phyloP scores from a whole-genome alignment of 2,329 filamentous ascomycete species.

The Seiridium unicorne region DNA sequence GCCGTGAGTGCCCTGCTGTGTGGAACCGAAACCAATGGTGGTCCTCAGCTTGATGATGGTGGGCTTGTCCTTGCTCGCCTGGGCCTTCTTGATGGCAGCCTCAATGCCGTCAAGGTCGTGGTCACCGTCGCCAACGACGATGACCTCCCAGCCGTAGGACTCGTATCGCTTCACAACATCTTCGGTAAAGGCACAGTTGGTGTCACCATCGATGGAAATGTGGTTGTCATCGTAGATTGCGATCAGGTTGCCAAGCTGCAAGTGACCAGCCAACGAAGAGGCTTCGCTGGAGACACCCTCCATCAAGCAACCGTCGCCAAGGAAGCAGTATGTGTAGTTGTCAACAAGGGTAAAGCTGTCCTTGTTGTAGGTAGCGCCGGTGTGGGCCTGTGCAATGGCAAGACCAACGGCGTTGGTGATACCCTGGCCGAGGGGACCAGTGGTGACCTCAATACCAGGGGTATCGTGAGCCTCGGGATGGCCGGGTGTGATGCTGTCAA shows the following conservation, averaged over 20 bases:
- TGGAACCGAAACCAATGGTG: slow-evolving; percentile 94
- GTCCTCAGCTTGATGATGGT: slow-evolving; percentile 95
- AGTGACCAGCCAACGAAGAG: slow-evolving; percentile 86
- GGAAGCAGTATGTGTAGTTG: slow-evolving; percentile 97
- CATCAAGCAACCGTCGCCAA: slow-evolving; percentile 98
- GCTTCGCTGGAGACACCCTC: slow-evolving; percentile 96
- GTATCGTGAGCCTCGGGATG: slow-evolving; percentile 97
- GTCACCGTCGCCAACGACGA: slow-evolving; percentile 85
- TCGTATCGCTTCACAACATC: slow-evolving; percentile 94
- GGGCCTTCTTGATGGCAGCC: slow-evolving; percentile 79
- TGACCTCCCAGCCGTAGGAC: slow-evolving; percentile 92
- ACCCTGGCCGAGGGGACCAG: slow-evolving; percentile 95
- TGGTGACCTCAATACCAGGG: slow-evolving; percentile 95
- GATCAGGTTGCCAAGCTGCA: slow-evolving; percentile 97
- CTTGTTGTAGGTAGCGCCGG: slow-evolving; percentile 92
- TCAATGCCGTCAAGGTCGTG: slow-evolving; percentile 84
- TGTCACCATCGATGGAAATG: slow-evolving; percentile 93
- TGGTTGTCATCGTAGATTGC: slow-evolving; percentile 98
- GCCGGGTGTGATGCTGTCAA: slow-evolving; percentile 81
- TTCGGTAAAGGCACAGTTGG: slow-evolving; percentile 94
- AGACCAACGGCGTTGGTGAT: slow-evolving; percentile 97
- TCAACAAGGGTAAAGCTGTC: slow-evolving; percentile 85
- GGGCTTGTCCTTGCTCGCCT: slow-evolving; percentile 92
- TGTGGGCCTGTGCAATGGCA: slow-evolving; percentile 93
- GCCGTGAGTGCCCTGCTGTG: slow-evolving; percentile 87